Evolutionary conservation across 192 early-diverging fungal species (phyloP), one percentile per base, ranked within the genome.

Genomic region (Backusella tuberculispora): DNA sequence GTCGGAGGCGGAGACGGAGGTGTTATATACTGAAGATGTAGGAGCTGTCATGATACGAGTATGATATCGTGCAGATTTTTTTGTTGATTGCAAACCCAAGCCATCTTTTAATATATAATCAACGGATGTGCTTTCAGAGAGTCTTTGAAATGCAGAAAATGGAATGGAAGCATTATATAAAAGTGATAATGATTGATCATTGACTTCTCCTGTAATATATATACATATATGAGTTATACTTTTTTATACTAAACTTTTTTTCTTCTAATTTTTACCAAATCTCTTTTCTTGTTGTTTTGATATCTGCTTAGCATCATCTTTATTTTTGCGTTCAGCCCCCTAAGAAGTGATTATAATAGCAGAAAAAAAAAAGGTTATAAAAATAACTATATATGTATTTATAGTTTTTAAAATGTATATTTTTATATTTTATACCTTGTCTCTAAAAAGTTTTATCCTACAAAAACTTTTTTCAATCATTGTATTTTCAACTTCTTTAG

Each of bases 291-390:
- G 88, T 80, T 85, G 74, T 76, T 88, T 90, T 56, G 88, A 86
- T 14, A 91, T 77, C 63, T 93, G 90, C 66, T 90, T 89, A 66
- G 86, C 85, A 72, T 93, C 92, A 73, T 93, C 92, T 77, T 93
- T 93, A 73, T 93, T 89, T 69, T 93, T 91, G 26, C 92, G 85
- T 72, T 93, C 92, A 0, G 90, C 92, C 4, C 92, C 92, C 84
- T 78, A 74, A 48, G 29, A 34, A 0, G 2, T 34, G 29, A 34
- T 34, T 34, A 34, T 34, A 34, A 1, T 34, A 34, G 29, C 29
- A 34, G 2, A 34, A 34, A 34, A 34, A 34, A 34, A 34, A 34
- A 34, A 34, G 29, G 48, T 53, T 53, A 17, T 19, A 56, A 56
- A 56, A 56, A 26, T 24, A 24, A 56, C 19, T 9, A 56, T 21